These are phyloP conservation scores for Perkinsus marinus DNA, from an alignment of 169 alveolate genomes.

Conservation along the genomic window DNA sequence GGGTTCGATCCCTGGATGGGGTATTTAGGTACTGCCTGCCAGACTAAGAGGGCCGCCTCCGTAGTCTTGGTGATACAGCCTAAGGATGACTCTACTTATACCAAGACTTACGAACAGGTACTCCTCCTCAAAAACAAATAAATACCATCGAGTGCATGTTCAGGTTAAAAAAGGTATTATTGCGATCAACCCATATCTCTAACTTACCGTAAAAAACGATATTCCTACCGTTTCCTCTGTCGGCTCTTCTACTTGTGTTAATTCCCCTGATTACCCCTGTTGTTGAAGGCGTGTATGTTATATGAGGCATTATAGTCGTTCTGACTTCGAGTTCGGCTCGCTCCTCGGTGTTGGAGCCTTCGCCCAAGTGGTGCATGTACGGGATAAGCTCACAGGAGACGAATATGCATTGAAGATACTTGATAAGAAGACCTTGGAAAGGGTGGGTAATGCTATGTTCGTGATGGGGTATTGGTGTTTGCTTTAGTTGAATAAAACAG, in stretches of 20 bases:
- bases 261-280: too few relatives aligned
- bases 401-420: neutral
- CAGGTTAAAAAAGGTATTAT: neutral
- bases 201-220: neutral
- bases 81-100: constrained; percentile 10
- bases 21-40: constrained; percentile 46
- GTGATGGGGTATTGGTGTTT: neutral
- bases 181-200: neutral
- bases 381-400: neutral
- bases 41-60: constrained; percentile 85
- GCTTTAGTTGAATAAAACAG: constrained; percentile 3
- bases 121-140: neutral
- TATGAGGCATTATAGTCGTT: neutral
- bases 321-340: neutral
- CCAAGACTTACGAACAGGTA: neutral
- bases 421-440: neutral
- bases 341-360: neutral
- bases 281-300: neutral
- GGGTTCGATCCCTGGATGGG: neutral
- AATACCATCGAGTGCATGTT: neutral
- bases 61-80: constrained; percentile 69
- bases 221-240: neutral
- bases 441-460: too few relatives aligned
- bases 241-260: neutral
- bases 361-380: neutral